phyloP scores from a whole-genome alignment of 2,329 filamentous ascomycete species.

The Alternaria metachromatica region DNA sequence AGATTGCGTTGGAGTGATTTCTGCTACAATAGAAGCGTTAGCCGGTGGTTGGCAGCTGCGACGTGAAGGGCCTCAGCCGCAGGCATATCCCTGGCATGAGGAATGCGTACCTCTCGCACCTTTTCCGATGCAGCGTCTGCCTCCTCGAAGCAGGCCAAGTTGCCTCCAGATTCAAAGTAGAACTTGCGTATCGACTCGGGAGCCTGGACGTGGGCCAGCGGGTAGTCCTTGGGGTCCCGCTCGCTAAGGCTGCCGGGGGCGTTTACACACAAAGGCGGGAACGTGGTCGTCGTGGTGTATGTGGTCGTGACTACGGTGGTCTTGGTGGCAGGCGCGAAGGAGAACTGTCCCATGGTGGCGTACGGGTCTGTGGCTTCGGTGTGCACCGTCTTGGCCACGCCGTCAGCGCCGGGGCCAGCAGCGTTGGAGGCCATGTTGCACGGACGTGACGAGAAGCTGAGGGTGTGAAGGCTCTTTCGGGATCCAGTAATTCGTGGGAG shows the following conservation, averaged over 20 bases:
- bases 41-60: slow-evolving; percentile 18
- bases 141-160: slow-evolving; percentile 68
- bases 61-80: slow-evolving; percentile 27
- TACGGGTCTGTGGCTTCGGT: slow-evolving; percentile 39
- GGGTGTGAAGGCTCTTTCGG: neutral
- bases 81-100: slow-evolving; percentile 21
- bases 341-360: slow-evolving; percentile 64
- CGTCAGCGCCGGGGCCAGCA: slow-evolving; percentile 31
- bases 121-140: slow-evolving; percentile 63
- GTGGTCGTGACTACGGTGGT: slow-evolving; percentile 83
- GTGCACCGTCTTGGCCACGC: slow-evolving; percentile 34
- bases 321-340: slow-evolving; percentile 68
- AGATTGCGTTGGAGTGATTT: slow-evolving; percentile 54
- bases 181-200: slow-evolving; percentile 80
- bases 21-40: slow-evolving; percentile 48
- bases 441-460: slow-evolving; percentile 1
- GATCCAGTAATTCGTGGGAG: neutral
- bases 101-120: slow-evolving; percentile 59
- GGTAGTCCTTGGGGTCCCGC: slow-evolving; percentile 88
- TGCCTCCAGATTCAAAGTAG: slow-evolving; percentile 72
- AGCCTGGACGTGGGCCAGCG: slow-evolving; percentile 81
- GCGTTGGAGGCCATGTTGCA: slow-evolving; percentile 40
- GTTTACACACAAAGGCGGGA: slow-evolving; percentile 82
- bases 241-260: slow-evolving; percentile 72
- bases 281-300: slow-evolving; percentile 81